A percentile compares a stretch with the other conserved stretches of the same genome.
These are phyloP conservation scores for Macadamia tetraphylla DNA, from an alignment of 164 flowering plant species.

Conservation along the genomic window DNA sequence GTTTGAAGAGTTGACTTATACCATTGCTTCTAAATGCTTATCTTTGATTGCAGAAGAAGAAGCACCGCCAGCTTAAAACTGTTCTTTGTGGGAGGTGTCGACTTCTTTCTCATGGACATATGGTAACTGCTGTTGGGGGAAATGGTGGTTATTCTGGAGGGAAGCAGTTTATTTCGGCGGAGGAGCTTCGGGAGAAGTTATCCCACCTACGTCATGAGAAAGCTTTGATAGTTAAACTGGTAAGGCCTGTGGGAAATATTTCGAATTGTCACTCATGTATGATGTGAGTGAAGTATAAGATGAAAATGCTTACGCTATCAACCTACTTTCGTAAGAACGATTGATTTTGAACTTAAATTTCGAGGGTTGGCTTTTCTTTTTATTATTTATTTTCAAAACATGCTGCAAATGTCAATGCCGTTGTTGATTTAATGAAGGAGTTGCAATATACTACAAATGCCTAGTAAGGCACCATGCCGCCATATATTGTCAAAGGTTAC, in stretches of 20 bases:
- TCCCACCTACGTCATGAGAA: constrained; percentile 77
- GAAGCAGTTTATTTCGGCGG: constrained; percentile 83
- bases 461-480: too few species aligned
- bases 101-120: constrained; percentile 88
- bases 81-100: constrained; percentile 86
- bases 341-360: too few species aligned
- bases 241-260: constrained; percentile 14
- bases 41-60: constrained; percentile 73
- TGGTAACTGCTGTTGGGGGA: constrained; percentile 99
- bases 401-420: too few species aligned
- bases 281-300: too few species aligned
- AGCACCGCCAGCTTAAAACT: constrained; percentile 77
- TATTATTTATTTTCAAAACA: too few species aligned
- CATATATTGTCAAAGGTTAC: too few species aligned
- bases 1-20: not conserved
- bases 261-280: too few species aligned
- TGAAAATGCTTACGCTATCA: too few species aligned
- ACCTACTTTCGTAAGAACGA: too few species aligned
- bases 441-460: too few species aligned
- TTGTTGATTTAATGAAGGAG: too few species aligned
- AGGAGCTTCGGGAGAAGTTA: constrained; percentile 80
- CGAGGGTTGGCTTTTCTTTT: too few species aligned
- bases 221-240: constrained; percentile 86
- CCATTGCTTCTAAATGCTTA: not conserved
- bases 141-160: constrained; percentile 97